phyloP scores from a whole-genome alignment of 1,139 yeast genomes.

The Kodamaea sp. region DNA sequence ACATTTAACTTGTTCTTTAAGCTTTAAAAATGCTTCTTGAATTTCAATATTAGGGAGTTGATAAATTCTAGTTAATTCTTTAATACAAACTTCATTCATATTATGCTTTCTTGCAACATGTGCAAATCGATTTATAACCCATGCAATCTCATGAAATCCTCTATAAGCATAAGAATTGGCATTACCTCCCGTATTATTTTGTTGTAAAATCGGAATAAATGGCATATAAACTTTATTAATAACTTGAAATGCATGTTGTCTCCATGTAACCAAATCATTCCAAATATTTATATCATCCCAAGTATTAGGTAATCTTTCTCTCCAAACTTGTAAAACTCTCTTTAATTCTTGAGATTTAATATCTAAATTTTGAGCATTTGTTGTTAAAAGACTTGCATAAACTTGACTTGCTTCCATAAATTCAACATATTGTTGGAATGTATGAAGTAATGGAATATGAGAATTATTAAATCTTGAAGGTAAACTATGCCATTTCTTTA shows the following conservation, averaged over 20 bases:
- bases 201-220: constrained; percentile 80
- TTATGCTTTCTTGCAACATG: constrained; percentile 97
- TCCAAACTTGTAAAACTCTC: constrained; percentile 94
- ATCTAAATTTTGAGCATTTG: constrained; percentile 89
- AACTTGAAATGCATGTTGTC: constrained; percentile 98
- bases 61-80: constrained; percentile 88
- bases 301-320: constrained; percentile 90
- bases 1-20: constrained; percentile 96
- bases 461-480: constrained; percentile 80
- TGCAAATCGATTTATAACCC: constrained; percentile 98
- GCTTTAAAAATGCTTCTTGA: constrained; percentile 93
- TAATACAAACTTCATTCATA: constrained; percentile 95
- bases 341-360: constrained; percentile 90
- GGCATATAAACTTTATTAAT: constrained; percentile 94
- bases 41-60: constrained; percentile 96
- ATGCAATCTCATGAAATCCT: constrained; percentile 98
- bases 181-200: constrained; percentile 64
- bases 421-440: constrained; percentile 96
- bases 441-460: constrained; percentile 85
- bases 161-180: constrained; percentile 92
- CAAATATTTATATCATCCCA: constrained; percentile 98
- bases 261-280: constrained; percentile 98
- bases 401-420: constrained; percentile 97
- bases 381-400: constrained; percentile 81
- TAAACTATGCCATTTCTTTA: constrained; percentile 90